Evolutionary conservation across 2,329 filamentous ascomycete genomes (phyloP).

Genomic region (Colletotrichum higginsianum): DNA sequence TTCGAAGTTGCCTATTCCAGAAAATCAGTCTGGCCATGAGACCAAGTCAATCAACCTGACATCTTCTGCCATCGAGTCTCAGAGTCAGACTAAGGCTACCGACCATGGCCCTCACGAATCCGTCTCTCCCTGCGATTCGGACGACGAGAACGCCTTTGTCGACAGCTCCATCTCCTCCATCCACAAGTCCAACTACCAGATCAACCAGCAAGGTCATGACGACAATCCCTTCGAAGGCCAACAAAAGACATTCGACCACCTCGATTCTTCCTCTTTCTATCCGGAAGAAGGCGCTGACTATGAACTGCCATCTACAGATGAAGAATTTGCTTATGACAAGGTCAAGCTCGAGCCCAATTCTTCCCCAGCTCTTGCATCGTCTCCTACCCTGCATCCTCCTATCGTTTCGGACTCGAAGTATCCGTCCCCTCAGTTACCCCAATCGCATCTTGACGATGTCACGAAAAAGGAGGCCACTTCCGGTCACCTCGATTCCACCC

Average conservation of each 20-base stretch:
- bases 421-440: constrained; percentile 1
- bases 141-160: constrained; percentile 29
- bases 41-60: constrained; percentile 7
- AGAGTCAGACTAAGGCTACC: constrained; percentile 12
- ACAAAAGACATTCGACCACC: constrained; percentile 10
- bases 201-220: neutral
- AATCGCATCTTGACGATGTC: constrained; percentile 36
- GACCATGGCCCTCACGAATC: constrained; percentile 1
- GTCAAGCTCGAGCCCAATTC: constrained; percentile 23
- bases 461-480: constrained; percentile 19
- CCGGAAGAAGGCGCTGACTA: constrained; percentile 26
- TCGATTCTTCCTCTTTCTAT: constrained; percentile 36
- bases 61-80: constrained; percentile 9
- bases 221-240: constrained; percentile 16
- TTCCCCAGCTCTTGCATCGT: constrained; percentile 20
- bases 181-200: neutral
- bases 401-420: constrained; percentile 1
- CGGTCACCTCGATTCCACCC: constrained; percentile 9
- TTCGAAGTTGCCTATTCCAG: neutral
- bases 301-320: neutral
- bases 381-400: constrained; percentile 11
- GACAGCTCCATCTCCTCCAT: constrained; percentile 16
- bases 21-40: neutral
- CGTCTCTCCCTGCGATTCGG: constrained; percentile 11
- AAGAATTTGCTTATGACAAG: constrained; percentile 1